phyloP scores from a whole-genome alignment of 2,329 filamentous ascomycete species.

The Alternaria sp. region DNA sequence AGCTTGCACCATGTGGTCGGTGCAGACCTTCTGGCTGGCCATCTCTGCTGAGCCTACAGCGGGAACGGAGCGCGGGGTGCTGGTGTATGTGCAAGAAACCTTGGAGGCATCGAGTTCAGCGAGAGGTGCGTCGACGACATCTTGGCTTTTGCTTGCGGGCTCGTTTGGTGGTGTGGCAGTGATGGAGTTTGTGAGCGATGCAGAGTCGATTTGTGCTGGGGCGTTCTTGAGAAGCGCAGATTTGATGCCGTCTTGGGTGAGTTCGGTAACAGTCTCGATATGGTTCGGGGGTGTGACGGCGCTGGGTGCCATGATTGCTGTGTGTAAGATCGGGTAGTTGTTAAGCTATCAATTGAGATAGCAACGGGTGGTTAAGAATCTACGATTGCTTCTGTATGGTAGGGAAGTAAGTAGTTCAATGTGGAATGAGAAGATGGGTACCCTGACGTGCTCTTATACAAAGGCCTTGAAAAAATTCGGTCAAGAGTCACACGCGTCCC shows the following conservation, averaged over 20 bases:
- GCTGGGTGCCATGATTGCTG: conserved; percentile 37
- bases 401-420: not conserved
- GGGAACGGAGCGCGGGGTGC: conserved; percentile 51
- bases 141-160: conserved; percentile 14
- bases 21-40: conserved; percentile 58
- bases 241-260: conserved; percentile 43
- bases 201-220: conserved; percentile 36
- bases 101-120: conserved; percentile 53
- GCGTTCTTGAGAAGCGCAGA: conserved; percentile 39
- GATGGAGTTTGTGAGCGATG: conserved; percentile 29
- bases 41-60: conserved; percentile 49
- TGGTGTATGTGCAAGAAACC: conserved; percentile 51
- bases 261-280: conserved; percentile 31
- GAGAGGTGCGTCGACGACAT: conserved; percentile 32
- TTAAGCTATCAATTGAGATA: not conserved
- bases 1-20: conserved; percentile 87
- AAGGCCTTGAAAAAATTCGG: conserved; percentile 18
- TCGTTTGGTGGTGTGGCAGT: conserved; percentile 34
- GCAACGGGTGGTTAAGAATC: not conserved
- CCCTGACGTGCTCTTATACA: conserved; percentile 23
- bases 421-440: not conserved
- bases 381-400: not conserved
- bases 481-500: conserved; percentile 32
- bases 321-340: not conserved
- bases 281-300: conserved; percentile 40